Evolutionary conservation across 768 basidiomycete species (phyloP), one percentile per base, ranked within the genome.

Genomic region (Amanita fuliginea): DNA sequence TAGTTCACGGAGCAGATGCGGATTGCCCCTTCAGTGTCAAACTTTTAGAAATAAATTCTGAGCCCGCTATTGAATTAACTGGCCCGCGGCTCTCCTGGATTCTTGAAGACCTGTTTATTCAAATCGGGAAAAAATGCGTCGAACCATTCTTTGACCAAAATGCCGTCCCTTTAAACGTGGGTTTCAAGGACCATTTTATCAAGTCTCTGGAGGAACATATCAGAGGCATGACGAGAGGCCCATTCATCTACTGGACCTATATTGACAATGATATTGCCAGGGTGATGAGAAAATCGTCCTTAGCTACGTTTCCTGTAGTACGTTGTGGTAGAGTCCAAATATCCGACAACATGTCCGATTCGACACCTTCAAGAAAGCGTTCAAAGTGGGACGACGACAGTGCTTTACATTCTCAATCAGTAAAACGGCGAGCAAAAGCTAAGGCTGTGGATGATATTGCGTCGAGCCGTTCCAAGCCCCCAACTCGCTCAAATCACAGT

Each of bases 1-100:
- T 97, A 51, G 74, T 73, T 46, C 76, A 77, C 58, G 57, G 53
- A n/a, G 22, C 11, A 6, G 22, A 19, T 21, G 37, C 28, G 9
- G 10, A 22, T 19, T 43, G 54, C 54, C 58, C 62, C 6, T 75
- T 80, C 49, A 73, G 78, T 53, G 81, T 90, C 13, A 81, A 83
- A 49, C 69, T 97, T 1, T 72, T 97, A 26, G 96, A 98, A 64
- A 73, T 95, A 58, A 99, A 99, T 60, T 82, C 95, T 5, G 93
- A 94, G 55, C 95, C 96, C 1, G 96, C 96, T 39, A 95, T 98
- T 51, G 89, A 93, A 58, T 76, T 95, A 48, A 94, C 94, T 0
- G 96, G 94, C 1, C 75, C 81, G 32, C 75, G 91, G 24, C 66
- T 97, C 32, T 76, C 78, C 14, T 86, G 86, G 77, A 79, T 93